Base-by-base conservation (phyloP, 2,329 filamentous ascomycete genomes). In the Xylariaceae sp. region DNA sequence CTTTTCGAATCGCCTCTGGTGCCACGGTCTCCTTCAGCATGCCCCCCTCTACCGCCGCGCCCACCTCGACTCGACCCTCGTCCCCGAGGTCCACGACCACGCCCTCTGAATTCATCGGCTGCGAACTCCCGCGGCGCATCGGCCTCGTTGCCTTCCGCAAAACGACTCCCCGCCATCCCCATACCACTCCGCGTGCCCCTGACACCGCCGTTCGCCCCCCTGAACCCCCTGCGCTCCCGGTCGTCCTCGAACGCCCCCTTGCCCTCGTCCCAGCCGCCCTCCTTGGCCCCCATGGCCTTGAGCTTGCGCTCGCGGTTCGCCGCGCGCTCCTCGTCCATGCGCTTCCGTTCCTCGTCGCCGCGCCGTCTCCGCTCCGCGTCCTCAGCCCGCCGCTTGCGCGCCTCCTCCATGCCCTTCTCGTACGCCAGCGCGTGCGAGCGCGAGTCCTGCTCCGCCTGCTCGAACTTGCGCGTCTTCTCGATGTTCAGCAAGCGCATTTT, bases 261-360 rank as follows among this genome's bases (percentile, higher is more conserved):
- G 31, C 76, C 78, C 53, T 76, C 71, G 44, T 82, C 79, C 79
- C 78, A 83, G 47, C 67, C 71, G 33, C 66, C 64, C 30, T 76
- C 71, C 57, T 73, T 75, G 35, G 62, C 64, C 22, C 70, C 69
- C 64, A 81, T 72, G 1, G 78, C 78, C 50, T 75, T 75, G 16
- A 83, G 65, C 57, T 83, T 83, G 38, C 79, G 64, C 60, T 80
- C 76, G 8, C 78, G 61, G 53, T 83, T 83, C 50, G 71, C 72
- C 18, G 73, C 76, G 11, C 79, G 70, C 64, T 83, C 79, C 29
- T 80, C 76, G 19, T 81, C 76, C 48, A 78, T 65, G 47, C 67
- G 68, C 22, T 65, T 65, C 17, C 69, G 61, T 38, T 77, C 72
- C 48, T 74, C 75, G 12, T 79, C 77, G 34, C 68, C 69, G n/a